Percentiles rank a stretch among this genome's conserved stretches.
phyloP scores from a whole-genome alignment of 192 early-diverging fungal genomes.

The Linnemannia exigua region DNA sequence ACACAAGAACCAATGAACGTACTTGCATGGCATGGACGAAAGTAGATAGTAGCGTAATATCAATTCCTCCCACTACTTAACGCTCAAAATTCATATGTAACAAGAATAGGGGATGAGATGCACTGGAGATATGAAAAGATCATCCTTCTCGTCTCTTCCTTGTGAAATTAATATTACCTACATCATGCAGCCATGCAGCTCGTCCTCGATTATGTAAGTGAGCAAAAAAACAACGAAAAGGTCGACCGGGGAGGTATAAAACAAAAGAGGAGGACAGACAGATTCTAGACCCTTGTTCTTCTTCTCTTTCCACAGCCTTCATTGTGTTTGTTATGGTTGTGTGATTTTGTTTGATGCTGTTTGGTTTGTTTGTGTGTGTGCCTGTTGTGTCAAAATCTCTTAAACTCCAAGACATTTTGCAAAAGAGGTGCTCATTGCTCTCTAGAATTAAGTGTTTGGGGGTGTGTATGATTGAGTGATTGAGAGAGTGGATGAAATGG shows the following conservation, averaged over 20 bases:
- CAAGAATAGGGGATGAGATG: too few species aligned
- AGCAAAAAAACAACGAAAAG: not conserved
- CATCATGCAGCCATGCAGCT: not conserved
- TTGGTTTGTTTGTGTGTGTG: not conserved
- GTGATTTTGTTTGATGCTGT: not conserved
- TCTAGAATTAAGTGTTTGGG: not conserved
- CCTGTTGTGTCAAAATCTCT: not conserved
- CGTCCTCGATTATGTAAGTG: constrained; percentile 1
- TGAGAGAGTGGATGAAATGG: too few species aligned
- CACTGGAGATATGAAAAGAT: too few species aligned
- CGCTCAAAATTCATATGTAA: too few species aligned
- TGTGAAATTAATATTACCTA: not conserved
- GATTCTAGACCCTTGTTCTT: not conserved
- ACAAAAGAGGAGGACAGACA: not conserved
- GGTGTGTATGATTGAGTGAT: too few species aligned
- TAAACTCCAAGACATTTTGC: not conserved
- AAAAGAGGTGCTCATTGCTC: not conserved
- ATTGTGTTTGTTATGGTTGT: not conserved
- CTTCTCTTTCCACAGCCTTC: not conserved
- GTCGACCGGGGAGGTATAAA: not conserved
- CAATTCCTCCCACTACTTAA: too few species aligned
- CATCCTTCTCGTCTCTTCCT: not conserved
- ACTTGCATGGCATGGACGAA: too few species aligned
- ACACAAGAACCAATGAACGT: too few species aligned
- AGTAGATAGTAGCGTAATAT: too few species aligned